Evolutionary conservation across 495 filamentous ascomycete genomes (phyloP).

Genomic region (Xylaria nigripes): DNA sequence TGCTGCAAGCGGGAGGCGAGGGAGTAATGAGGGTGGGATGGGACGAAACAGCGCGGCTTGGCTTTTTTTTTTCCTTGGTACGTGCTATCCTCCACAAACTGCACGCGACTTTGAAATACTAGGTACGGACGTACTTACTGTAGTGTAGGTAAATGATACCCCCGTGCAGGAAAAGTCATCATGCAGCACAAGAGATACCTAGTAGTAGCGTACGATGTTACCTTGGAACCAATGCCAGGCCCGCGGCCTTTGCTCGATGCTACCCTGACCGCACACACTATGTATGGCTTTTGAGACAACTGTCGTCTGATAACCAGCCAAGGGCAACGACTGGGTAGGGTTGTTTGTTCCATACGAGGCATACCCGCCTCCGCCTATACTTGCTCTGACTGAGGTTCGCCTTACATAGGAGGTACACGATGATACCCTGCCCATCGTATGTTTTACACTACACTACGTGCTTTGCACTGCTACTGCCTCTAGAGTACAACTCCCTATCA

Average conservation of each 20-base stretch:
- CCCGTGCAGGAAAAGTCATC: neutral
- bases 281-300: neutral
- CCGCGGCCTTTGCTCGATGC: neutral
- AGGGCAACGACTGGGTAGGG: neutral
- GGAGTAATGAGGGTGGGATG: neutral
- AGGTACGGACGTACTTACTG: too few species aligned
- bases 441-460: too few species aligned
- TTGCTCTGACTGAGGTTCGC: neutral
- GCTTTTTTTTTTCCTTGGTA: neutral
- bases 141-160: neutral
- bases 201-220: neutral
- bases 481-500: too few species aligned
- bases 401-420: neutral
- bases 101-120: neutral
- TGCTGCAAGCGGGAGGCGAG: neutral
- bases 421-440: neutral
- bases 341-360: neutral
- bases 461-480: too few species aligned
- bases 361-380: neutral
- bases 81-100: neutral
- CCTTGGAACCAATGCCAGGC: neutral
- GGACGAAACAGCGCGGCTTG: neutral
- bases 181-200: neutral
- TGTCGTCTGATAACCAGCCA: conserved; percentile 2
- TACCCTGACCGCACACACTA: conserved; percentile 7